Evolutionary conservation across 805 yeast genomes (phyloP).

Genomic region (Millerago galiae): DNA sequence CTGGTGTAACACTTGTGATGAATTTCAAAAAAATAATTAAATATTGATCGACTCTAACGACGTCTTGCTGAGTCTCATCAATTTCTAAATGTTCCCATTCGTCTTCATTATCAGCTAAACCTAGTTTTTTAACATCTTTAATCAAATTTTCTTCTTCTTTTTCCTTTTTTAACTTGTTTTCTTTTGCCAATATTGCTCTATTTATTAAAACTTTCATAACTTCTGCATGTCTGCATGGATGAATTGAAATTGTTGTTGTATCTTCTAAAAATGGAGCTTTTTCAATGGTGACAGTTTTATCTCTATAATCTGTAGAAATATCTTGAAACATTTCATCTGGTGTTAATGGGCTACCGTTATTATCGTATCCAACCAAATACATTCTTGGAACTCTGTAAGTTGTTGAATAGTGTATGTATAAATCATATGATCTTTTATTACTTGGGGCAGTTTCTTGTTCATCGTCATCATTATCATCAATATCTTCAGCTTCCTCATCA

Average conservation of each 20-base stretch:
- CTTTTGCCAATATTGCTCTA: conserved; percentile 52
- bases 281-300: conserved; percentile 95
- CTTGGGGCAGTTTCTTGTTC: conserved; percentile 16
- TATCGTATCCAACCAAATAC: conserved; percentile 81
- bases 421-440: conserved; percentile 66
- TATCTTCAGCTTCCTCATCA: conserved; percentile 30
- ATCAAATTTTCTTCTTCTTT: conserved; percentile 24
- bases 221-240: conserved; percentile 92
- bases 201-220: conserved; percentile 89
- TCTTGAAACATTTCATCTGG: conserved; percentile 95
- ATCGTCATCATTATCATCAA: conserved; percentile 37
- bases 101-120: conserved; percentile 44
- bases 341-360: conserved; percentile 76
- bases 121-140: conserved; percentile 41
- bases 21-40: conserved; percentile 84
- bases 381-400: conserved; percentile 94
- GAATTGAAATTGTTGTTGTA: conserved; percentile 78
- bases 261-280: conserved; percentile 76
- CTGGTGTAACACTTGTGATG: conserved; percentile 95
- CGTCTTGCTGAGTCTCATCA: conserved; percentile 28
- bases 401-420: conserved; percentile 89
- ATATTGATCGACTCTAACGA: conserved; percentile 85
- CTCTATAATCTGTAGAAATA: conserved; percentile 83
- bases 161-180: conserved; percentile 22
- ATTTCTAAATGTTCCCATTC: conserved; percentile 54